Percentiles rank a stretch among this genome's conserved stretches.
phyloP scores from a whole-genome alignment of 202 grass and related monocot species.

The Musa balbisiana region DNA sequence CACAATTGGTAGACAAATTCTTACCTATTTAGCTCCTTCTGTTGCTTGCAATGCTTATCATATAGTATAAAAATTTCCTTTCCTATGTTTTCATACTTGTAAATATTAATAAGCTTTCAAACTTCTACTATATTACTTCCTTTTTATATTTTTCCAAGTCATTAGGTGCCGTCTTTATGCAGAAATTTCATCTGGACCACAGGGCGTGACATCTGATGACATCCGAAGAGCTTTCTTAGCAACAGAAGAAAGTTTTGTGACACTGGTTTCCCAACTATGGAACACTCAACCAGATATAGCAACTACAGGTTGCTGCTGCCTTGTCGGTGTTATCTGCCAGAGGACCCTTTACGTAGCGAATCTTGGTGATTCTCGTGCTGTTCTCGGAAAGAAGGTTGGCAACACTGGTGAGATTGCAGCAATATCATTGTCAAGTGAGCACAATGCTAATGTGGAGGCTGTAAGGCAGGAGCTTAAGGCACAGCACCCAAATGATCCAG shows the following conservation, averaged over 20 bases:
- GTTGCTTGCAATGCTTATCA: not conserved
- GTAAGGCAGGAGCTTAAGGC: constrained; percentile 73
- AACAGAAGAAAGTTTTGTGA: constrained; percentile 68
- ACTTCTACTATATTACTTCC: too few species aligned
- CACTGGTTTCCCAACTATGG: constrained; percentile 42
- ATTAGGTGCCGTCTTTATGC: constrained; percentile 35
- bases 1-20: too few species aligned
- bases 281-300: constrained; percentile 57
- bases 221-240: constrained; percentile 59
- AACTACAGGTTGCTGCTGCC: constrained; percentile 66
- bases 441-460: constrained; percentile 73
- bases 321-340: constrained; percentile 57
- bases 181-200: constrained; percentile 51
- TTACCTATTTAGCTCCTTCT: not conserved
- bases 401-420: constrained; percentile 50
- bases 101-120: not conserved
- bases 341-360: constrained; percentile 64
- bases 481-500: constrained; percentile 62
- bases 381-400: constrained; percentile 63
- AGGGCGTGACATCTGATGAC: constrained; percentile 32
- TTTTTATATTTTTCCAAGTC: not conserved
- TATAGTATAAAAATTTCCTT: not conserved
- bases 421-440: constrained; percentile 62
- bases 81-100: not conserved
- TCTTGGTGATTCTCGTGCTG: constrained; percentile 71